Evolutionary conservation across 495 filamentous ascomycete species (phyloP).

Genomic region (Chaetomidium leptoderma): DNA sequence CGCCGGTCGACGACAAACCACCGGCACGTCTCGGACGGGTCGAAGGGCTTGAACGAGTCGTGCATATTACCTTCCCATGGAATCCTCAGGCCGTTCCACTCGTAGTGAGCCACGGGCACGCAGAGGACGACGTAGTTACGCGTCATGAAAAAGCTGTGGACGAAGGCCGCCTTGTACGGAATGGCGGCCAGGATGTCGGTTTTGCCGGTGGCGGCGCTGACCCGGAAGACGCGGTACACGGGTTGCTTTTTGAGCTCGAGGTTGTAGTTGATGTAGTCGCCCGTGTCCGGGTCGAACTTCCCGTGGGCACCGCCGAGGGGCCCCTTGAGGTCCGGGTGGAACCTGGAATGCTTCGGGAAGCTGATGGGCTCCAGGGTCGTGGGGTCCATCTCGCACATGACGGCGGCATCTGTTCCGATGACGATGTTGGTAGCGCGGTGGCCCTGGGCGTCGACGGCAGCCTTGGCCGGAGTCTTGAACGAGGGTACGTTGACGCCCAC

Average conservation of each 20-base stretch:
- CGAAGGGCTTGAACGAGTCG: conserved; percentile 52
- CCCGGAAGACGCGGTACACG: conserved; percentile 61
- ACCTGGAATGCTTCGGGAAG: conserved; percentile 48
- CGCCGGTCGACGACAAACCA: conserved; percentile 69
- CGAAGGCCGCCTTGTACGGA: conserved; percentile 50
- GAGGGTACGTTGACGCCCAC: conserved; percentile 34
- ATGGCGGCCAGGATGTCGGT: conserved; percentile 70
- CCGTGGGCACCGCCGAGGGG: conserved; percentile 62
- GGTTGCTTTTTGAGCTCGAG: conserved; percentile 43
- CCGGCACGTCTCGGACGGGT: conserved; percentile 45
- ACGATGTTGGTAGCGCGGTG: conserved; percentile 8
- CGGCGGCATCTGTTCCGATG: conserved; percentile 49
- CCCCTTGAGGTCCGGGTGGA: conserved; percentile 66
- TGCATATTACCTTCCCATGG: conserved; percentile 55
- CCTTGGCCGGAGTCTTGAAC: not conserved
- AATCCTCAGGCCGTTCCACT: conserved; percentile 46
- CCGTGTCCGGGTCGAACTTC: conserved; percentile 63
- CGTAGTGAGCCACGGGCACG: conserved; percentile 51
- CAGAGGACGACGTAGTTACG: conserved; percentile 63
- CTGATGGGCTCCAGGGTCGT: conserved; percentile 66
- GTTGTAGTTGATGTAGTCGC: conserved; percentile 75
- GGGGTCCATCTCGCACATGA: conserved; percentile 60
- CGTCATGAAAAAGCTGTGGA: conserved; percentile 71
- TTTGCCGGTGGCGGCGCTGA: conserved; percentile 55
- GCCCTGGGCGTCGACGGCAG: not conserved